These are phyloP conservation scores for Rutstroemia sp. DNA, from an alignment of 2,329 filamentous ascomycete genomes.

Conservation along the genomic window DNA sequence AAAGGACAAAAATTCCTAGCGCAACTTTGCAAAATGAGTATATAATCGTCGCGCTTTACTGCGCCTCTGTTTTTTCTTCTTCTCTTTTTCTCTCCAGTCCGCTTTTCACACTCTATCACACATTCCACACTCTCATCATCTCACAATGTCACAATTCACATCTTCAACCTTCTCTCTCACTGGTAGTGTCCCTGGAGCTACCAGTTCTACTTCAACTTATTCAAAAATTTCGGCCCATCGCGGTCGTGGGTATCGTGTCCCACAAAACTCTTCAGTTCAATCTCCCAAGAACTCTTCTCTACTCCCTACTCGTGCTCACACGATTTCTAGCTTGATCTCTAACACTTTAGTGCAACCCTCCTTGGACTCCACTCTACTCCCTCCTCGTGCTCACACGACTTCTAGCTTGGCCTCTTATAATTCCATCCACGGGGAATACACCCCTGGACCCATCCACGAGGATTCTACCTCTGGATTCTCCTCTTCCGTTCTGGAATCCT, in stretches of 20 bases:
- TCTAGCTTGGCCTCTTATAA: not conserved
- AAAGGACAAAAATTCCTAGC: not conserved
- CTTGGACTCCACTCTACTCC: not conserved
- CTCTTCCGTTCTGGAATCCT: not conserved
- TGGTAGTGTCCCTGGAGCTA: not conserved
- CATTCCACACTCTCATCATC: not conserved
- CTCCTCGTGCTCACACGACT: not conserved
- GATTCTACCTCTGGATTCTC: not conserved
- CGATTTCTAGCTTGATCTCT: not conserved
- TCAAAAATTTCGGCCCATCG: not conserved
- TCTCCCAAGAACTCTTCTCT: not conserved
- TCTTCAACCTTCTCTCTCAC: not conserved
- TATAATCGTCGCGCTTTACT: not conserved
- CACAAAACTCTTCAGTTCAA: not conserved
- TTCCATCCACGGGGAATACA: not conserved
- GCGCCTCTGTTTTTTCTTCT: not conserved
- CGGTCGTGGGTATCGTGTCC: not conserved
- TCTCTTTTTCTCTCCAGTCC: not conserved
- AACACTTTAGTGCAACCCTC: not conserved
- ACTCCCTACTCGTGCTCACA: not conserved
- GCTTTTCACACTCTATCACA: not conserved
- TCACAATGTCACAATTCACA: not conserved
- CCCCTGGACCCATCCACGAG: not conserved
- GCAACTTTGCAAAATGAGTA: not conserved
- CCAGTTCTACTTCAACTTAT: not conserved